Conservation (phyloP, 805 yeast species). For the Ogataea ramenticola region DNA sequence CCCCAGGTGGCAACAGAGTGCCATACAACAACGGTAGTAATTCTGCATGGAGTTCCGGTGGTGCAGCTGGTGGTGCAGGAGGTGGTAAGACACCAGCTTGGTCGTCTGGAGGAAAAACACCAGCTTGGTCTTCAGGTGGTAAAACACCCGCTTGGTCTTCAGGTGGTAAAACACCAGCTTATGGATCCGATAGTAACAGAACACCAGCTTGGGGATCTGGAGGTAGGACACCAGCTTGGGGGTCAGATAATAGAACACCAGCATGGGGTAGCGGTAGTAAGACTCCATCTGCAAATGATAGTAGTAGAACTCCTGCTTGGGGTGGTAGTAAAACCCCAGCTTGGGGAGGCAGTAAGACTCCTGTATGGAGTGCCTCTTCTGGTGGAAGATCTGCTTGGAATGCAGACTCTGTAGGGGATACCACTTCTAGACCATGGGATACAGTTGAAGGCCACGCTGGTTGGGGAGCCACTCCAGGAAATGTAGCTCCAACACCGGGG, state of each 20-base stretch:
- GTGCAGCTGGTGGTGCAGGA: slow-evolving; percentile 31
- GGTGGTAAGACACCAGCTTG: slow-evolving; percentile 44
- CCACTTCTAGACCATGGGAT: slow-evolving; percentile 32
- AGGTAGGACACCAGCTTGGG: slow-evolving; percentile 24
- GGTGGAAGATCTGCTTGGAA: slow-evolving; percentile 37
- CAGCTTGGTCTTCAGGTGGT: slow-evolving; percentile 39
- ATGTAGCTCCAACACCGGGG: slow-evolving; percentile 29
- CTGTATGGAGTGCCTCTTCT: slow-evolving; percentile 44
- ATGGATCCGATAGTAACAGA: slow-evolving; percentile 28
- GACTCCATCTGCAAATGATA: slow-evolving; percentile 29
- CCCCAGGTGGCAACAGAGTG: slow-evolving; percentile 9
- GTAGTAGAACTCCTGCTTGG: slow-evolving; percentile 23
- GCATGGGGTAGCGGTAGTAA: slow-evolving; percentile 37
- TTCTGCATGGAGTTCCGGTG: slow-evolving; percentile 21
- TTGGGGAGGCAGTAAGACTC: slow-evolving; percentile 36
- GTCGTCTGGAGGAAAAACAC: slow-evolving; percentile 31
- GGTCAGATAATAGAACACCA: slow-evolving; percentile 41
- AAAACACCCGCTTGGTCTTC: slow-evolving; percentile 42
- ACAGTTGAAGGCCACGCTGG: slow-evolving; percentile 28
- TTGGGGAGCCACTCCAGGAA: slow-evolving; percentile 36
- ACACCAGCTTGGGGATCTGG: slow-evolving; percentile 34
- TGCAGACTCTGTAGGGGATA: slow-evolving; percentile 27
- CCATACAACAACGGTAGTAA: slow-evolving; percentile 14
- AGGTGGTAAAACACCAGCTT: slow-evolving; percentile 38
- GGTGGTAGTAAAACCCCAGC: slow-evolving; percentile 22